These are phyloP conservation scores for Areca catechu DNA, from an alignment of 176 grass and related monocot species.

Conservation along the genomic window DNA sequence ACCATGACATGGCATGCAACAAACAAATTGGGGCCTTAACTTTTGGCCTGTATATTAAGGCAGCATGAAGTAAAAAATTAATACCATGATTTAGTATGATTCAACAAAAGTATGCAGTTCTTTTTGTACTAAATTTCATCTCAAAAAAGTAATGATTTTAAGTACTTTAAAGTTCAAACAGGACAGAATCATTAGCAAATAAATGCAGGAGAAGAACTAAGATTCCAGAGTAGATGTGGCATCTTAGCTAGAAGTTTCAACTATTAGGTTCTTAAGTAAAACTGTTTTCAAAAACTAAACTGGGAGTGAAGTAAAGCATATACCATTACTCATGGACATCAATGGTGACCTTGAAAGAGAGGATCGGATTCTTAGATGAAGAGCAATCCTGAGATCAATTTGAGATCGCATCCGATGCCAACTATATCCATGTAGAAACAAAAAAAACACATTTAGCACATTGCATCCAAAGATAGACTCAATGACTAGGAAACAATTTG, in stretches of 20 bases:
- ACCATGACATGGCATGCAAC: too few species aligned
- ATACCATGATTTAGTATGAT: too few species aligned
- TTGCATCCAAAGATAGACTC: too few species aligned
- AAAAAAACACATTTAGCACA: background rate
- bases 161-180: background rate
- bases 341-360: constrained; percentile 5
- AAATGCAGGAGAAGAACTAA: background rate
- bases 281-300: background rate
- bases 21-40: too few species aligned
- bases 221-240: background rate
- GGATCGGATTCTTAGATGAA: background rate
- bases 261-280: background rate
- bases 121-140: too few species aligned
- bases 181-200: background rate
- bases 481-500: background rate
- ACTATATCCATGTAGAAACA: constrained; percentile 2
- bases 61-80: too few species aligned
- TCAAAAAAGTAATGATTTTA: background rate
- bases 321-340: constrained; percentile 9
- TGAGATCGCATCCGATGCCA: constrained; percentile 8
- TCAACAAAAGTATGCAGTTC: too few species aligned
- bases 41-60: too few species aligned
- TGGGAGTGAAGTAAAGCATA: background rate
- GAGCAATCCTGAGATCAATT: constrained; percentile 1
- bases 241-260: background rate